Base-by-base conservation (phyloP, 2,329 filamentous ascomycete species). In the Ophiostoma perfectum region DNA sequence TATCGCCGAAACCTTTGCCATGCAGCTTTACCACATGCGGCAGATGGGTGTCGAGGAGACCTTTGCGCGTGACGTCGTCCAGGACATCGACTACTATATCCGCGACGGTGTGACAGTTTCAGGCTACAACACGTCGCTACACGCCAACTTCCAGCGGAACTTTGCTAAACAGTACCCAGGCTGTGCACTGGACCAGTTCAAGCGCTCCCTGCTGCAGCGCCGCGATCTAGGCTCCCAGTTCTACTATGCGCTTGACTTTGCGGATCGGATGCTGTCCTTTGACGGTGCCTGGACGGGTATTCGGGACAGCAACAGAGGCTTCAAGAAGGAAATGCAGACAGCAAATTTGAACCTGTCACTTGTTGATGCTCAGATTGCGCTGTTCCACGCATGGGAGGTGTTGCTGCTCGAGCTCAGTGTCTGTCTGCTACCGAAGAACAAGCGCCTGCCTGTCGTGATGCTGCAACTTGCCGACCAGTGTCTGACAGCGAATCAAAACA, bases 291-390 rank as follows among this genome's bases (percentile, higher is more conserved):
- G 95, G 95, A 81, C 81, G 67, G 90, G 90, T 60, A 82, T 81
- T 72, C 83, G 81, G 72, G 84, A 63, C 65, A 65, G 42, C 65
- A 68, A 58, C 69, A 67, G 66, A 36, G 93, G 93, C 0, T 96
- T 96, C 78, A 84, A 86, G 71, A 85, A 86, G 65, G 95, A 99
- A 76, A 89, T 99, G 78, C 86, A 89, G 74, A 88, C 88, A 70
- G 95, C 94, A 58, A 99, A 99, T 77, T 81, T 90, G 71, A 98
- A 99, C 77, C 78, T 99, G 66, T 96, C 93, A 38, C 82, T 97
- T 45, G 92, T 99, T 45, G 93, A 98, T 77, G 91, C 94, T 38
- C 93, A 99, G 80, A 89, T 95, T 72, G 86, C 88, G 60, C 85
- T 99, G 18, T 90, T 97, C 72, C 88, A 92, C 73, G 90, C 92